These are phyloP conservation scores for Schizonepeta tenuifolia DNA, from an alignment of 257 asterid genomes.

Conservation along the genomic window DNA sequence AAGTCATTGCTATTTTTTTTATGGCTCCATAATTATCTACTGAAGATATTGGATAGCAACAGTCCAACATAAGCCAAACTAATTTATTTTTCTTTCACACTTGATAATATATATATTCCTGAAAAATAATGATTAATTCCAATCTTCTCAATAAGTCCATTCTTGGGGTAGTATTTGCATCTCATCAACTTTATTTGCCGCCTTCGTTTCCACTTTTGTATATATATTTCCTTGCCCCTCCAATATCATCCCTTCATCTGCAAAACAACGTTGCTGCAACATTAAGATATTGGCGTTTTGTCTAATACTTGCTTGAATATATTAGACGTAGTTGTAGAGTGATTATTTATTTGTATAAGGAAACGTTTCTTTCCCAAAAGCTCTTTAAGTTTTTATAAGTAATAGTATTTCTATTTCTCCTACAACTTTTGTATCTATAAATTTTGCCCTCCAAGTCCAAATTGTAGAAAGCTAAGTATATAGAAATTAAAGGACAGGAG, in stretches of 20 bases:
- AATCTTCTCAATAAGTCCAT: slow-evolving; percentile 35
- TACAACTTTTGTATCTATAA: too few species aligned
- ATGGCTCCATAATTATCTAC: neutral
- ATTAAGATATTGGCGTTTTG: neutral
- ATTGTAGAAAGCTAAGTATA: neutral
- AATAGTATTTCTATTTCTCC: too few species aligned
- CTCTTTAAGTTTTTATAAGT: too few species aligned
- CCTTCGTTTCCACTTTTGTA: neutral
- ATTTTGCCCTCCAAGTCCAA: neutral
- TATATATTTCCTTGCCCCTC: neutral
- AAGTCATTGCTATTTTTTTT: neutral
- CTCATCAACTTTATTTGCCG: slow-evolving; percentile 12
- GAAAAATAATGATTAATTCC: neutral
- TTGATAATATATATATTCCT: neutral
- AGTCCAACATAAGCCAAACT: neutral
- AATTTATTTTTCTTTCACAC: neutral
- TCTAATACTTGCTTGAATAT: neutral
- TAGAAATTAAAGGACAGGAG: neutral
- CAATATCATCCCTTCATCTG: slow-evolving; percentile 20
- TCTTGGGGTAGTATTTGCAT: slow-evolving; percentile 35
- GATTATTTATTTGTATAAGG: neutral
- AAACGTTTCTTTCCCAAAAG: too few species aligned
- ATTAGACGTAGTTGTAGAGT: neutral
- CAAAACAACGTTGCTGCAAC: neutral
- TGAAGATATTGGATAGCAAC: neutral